Conservation (phyloP, 805 yeast genomes). For the Pichia rugopelliculosa region DNA sequence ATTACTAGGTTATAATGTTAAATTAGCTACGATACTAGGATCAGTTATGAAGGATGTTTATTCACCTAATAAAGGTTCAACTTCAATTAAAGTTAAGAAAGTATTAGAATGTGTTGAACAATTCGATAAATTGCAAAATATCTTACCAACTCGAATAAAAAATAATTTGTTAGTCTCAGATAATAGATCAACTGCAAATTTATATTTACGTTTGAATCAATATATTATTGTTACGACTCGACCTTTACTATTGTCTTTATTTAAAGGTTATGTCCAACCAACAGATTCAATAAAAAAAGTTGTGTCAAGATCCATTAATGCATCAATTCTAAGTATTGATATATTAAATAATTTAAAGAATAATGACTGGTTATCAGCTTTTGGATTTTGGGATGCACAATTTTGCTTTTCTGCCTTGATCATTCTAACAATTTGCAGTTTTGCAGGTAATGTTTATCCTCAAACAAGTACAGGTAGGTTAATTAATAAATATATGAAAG, state of each 20-base stretch:
- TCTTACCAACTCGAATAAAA: slow-evolving; percentile 16
- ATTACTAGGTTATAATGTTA: slow-evolving; percentile 19
- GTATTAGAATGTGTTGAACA: slow-evolving; percentile 19
- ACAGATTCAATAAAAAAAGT: slow-evolving; percentile 22
- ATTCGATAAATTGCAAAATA: slow-evolving; percentile 20
- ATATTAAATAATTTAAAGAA: slow-evolving; percentile 13
- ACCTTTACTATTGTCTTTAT: slow-evolving; percentile 26
- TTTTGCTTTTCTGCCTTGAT: slow-evolving; percentile 26
- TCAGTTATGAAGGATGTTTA: slow-evolving; percentile 24
- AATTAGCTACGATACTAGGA: slow-evolving; percentile 16
- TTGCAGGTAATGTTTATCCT: slow-evolving; percentile 17
- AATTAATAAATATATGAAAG: slow-evolving; percentile 19
- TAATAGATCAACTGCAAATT: slow-evolving; percentile 25
- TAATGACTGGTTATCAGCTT: slow-evolving; percentile 26
- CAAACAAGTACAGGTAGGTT: slow-evolving; percentile 19
- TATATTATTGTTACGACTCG: slow-evolving; percentile 28
- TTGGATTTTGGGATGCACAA: slow-evolving; percentile 31
- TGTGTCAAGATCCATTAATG: slow-evolving; percentile 23
- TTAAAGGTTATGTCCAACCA: slow-evolving; percentile 21
- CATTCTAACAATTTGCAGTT: slow-evolving; percentile 22
- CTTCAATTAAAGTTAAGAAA: slow-evolving; percentile 19
- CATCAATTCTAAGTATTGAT: slow-evolving; percentile 12
- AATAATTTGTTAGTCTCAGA: slow-evolving; percentile 13
- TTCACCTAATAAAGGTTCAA: slow-evolving; percentile 14
- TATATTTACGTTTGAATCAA: slow-evolving; percentile 27